A percentile compares a stretch with the other conserved stretches of the same genome.
Conservation (phyloP, 2,329 filamentous ascomycete species). For the Fusarium papillatum region DNA sequence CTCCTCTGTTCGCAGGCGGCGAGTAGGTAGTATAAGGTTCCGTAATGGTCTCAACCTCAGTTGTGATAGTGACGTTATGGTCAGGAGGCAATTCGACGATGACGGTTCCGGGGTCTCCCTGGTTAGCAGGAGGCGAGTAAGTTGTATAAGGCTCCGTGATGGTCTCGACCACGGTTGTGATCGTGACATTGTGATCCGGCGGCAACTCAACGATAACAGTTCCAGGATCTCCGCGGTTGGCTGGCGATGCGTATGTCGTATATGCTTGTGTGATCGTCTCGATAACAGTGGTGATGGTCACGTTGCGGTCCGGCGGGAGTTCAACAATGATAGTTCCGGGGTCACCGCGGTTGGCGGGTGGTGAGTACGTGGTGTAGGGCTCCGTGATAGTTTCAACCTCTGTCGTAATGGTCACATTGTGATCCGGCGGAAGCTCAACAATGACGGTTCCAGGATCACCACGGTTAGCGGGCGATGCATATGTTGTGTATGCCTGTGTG, state of each 20-base stretch:
- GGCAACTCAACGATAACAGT: not conserved
- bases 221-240: not conserved
- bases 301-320: constrained; percentile 13
- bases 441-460: constrained; percentile 22
- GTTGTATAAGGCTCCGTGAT: not conserved
- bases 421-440: constrained; percentile 13
- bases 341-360: constrained; percentile 2
- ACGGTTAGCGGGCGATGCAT: not conserved
- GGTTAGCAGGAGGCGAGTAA: not conserved
- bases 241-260: not conserved
- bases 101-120: not conserved
- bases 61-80: constrained; percentile 7
- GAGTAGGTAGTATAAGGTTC: constrained; percentile 7
- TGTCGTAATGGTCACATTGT: constrained; percentile 10
- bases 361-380: constrained; percentile 3
- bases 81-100: not conserved
- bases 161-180: constrained; percentile 13
- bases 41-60: not conserved
- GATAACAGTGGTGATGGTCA: constrained; percentile 4
- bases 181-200: not conserved
- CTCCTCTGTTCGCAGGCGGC: not conserved
- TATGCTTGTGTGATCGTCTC: not conserved
- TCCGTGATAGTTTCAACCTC: not conserved
- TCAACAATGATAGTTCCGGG: constrained; percentile 18
- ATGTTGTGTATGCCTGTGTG: not conserved